Conservation (phyloP, 2,329 filamentous ascomycete species). For the Apiospora malaysiana region DNA sequence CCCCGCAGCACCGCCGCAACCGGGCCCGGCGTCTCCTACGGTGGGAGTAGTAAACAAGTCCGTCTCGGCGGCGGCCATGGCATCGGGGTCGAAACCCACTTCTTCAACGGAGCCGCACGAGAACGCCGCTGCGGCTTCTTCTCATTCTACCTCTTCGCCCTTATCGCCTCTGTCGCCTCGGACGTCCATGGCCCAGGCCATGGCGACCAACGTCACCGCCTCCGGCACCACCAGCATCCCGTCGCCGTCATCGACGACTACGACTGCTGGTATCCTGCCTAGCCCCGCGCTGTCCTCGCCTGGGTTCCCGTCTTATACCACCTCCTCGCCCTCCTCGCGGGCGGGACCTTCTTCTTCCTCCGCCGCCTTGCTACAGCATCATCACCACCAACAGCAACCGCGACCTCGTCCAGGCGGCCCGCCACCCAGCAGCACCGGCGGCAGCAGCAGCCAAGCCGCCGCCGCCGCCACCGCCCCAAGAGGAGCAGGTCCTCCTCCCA, state of each 20-base stretch:
- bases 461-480: no score
- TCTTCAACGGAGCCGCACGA: not conserved
- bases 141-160: not conserved
- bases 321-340: not conserved
- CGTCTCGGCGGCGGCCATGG: slow-evolving; percentile 19
- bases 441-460: not conserved
- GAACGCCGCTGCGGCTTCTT: not conserved
- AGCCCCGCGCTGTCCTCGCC: slow-evolving; percentile 33
- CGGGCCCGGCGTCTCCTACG: not conserved
- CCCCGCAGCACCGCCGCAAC: not conserved
- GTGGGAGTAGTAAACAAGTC: not conserved
- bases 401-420: not conserved
- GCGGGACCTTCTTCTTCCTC: not conserved
- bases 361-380: not conserved
- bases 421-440: not conserved
- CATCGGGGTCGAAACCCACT: slow-evolving; percentile 20
- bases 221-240: slow-evolving; percentile 24
- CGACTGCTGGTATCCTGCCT: slow-evolving; percentile 22
- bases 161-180: slow-evolving; percentile 18
- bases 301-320: not conserved
- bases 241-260: slow-evolving; percentile 47
- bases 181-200: slow-evolving; percentile 23
- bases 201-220: slow-evolving; percentile 23
- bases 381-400: not conserved
- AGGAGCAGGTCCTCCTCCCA: not conserved